Evolutionary conservation across 192 early-diverging fungal species (phyloP), one percentile per base, ranked within the genome.

Genomic region (Linnemannia exigua): DNA sequence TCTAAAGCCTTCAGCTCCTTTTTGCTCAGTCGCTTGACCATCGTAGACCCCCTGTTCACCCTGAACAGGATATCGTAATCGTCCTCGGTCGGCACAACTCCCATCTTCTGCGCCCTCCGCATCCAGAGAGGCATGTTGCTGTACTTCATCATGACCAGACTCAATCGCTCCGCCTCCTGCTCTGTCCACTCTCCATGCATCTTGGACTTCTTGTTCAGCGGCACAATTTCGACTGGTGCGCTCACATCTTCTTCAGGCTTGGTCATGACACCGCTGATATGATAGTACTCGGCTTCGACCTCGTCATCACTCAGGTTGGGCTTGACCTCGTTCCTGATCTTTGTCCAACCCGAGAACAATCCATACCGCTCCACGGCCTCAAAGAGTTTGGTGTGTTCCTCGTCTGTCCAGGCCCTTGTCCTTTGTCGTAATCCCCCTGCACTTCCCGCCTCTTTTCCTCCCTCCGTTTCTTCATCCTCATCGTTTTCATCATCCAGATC

Each of bases 211-310:
- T n/a, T 68, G 7, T 38, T 7, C 8, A 38, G 37, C 11, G 67
- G 6, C 33, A 69, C 20, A 69, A 36, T 69, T 17, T 41, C 22
- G 19, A 69, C 15, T 11, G 36, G 8, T 5, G 31, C 67, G 38
- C 6, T 38, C 3, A 12, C 36, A 31, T 67, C 54, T 41, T 47
- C 75, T 70, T 81, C 67, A 3, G n/a, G 16, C 31, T 25, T 22
- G 16, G 16, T 36, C n/a, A n/a, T 37, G 16, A 77, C 75, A 1
- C 84, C 84, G 20, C 44, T 80, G n/a, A 86, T 36, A 67, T 66
- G 73, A 61, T 86, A 86, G 36, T 86, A 86, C 47, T 86, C 84
- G 35, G 70, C 69, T 47, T 86, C 78, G 9, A 86, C 84, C 1
- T 72, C 69, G 6, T 76, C 79, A 12, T 86, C 79, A 2, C 11